These are phyloP conservation scores for Pontederia crassipes DNA, from an alignment of 176 grass and related monocot species.

Conservation along the genomic window DNA sequence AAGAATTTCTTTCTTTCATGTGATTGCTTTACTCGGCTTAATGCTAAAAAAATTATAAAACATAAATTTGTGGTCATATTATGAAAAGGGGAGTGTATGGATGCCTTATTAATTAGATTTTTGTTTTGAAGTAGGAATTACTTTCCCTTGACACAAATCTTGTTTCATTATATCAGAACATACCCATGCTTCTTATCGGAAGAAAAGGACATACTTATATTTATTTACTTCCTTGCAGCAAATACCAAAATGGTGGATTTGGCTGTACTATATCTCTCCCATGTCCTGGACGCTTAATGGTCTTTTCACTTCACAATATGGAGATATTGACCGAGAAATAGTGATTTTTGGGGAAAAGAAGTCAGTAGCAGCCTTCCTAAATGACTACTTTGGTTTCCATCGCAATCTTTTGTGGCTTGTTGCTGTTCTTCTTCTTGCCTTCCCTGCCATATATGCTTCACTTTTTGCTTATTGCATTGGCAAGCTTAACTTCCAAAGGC, in stretches of 20 bases:
- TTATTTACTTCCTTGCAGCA: conserved; percentile 35
- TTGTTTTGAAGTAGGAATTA: too few relatives aligned
- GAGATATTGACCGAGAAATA: conserved; percentile 27
- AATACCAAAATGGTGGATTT: conserved; percentile 91
- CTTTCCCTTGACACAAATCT: too few relatives aligned
- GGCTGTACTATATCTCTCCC: conserved; percentile 54
- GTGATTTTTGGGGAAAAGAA: conserved; percentile 39
- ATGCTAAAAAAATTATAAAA: too few relatives aligned
- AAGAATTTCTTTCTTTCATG: too few relatives aligned
- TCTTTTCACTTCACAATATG: conserved; percentile 66
- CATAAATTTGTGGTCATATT: too few relatives aligned
- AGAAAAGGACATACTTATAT: not conserved
- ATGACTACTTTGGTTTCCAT: conserved; percentile 54
- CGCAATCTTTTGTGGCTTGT: conserved; percentile 35
- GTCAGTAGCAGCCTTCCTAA: conserved; percentile 33
- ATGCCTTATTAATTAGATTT: too few relatives aligned
- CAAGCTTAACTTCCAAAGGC: conserved; percentile 67
- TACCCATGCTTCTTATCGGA: not conserved
- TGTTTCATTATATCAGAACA: not conserved
- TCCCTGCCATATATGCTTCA: conserved; percentile 40
- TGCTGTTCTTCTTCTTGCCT: conserved; percentile 28
- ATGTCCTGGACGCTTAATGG: conserved; percentile 47
- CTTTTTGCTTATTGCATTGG: conserved; percentile 49
- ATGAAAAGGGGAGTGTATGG: too few relatives aligned
- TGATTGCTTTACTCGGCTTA: too few relatives aligned